phyloP scores from a whole-genome alignment of 2,329 filamentous ascomycete genomes.

The Aureobasidium sp. region DNA sequence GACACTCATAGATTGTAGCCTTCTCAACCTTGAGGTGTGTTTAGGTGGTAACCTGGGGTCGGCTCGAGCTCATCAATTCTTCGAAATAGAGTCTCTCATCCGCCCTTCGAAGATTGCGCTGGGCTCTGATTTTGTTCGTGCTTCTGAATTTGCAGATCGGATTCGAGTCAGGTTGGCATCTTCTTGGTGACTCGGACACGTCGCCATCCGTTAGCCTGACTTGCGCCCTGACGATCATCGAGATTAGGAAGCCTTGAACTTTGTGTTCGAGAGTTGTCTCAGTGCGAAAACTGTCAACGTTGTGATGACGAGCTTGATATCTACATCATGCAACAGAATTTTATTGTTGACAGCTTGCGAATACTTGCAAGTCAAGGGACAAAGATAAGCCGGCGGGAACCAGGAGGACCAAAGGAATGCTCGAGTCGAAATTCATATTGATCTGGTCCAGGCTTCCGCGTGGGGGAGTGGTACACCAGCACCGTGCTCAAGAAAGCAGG shows the following conservation, averaged over 20 bases:
- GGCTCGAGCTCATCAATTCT: neutral
- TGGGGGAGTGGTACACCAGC: neutral
- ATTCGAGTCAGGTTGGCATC: constrained; percentile 1
- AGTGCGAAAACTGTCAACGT: neutral
- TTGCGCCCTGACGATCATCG: neutral
- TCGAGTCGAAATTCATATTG: neutral
- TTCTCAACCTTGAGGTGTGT: neutral
- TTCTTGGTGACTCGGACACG: neutral
- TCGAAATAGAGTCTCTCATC: constrained; percentile 4
- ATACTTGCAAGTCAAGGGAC: neutral
- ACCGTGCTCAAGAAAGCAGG: neutral
- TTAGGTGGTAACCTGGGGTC: neutral
- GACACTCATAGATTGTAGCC: neutral
- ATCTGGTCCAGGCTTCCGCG: neutral
- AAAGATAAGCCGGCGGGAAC: no score
- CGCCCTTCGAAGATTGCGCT: neutral
- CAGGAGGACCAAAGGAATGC: no score
- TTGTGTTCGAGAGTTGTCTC: neutral
- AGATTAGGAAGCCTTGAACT: neutral
- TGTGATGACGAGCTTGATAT: no score
- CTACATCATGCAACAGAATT: no score
- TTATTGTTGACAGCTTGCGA: no score
- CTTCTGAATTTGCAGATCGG: neutral
- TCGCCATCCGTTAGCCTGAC: constrained; percentile 1
- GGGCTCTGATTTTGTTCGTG: neutral